A percentile compares a stretch with the other conserved stretches of the same genome.
phyloP scores from a whole-genome alignment of 148 eudicot genomes.

The Chenopodium berlandieri region DNA sequence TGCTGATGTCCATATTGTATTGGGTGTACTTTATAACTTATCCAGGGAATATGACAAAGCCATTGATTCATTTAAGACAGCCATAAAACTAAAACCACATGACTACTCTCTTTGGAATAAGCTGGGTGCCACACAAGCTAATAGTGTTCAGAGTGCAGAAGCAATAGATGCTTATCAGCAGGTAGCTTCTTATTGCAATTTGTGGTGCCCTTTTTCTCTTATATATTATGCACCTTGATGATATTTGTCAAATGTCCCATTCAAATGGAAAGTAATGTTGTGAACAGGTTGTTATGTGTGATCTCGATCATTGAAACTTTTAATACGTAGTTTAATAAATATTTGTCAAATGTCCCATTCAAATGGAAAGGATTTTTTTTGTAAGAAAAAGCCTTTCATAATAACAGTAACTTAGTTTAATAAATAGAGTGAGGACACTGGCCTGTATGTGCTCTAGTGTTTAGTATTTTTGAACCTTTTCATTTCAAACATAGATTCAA shows the following conservation, averaged over 20 bases:
- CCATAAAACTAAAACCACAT: slow-evolving; percentile 78
- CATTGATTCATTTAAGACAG: slow-evolving; percentile 78
- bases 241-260: background rate
- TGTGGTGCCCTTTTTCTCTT: background rate
- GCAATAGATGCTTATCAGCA: slow-evolving; percentile 93
- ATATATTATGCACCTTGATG: background rate
- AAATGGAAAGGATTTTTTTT: no score
- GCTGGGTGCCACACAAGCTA: slow-evolving; percentile 99
- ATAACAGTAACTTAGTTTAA: no score
- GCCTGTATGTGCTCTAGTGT: no score
- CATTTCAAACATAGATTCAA: no score
- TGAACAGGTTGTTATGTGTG: no score
- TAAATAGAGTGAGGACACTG: no score
- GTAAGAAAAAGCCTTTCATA: no score
- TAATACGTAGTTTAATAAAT: no score
- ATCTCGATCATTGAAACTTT: no score
- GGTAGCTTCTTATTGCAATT: slow-evolving; percentile 36
- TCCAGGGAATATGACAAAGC: slow-evolving; percentile 97
- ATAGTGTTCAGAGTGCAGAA: slow-evolving; percentile 93
- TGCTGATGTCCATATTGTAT: slow-evolving; percentile 92
- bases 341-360: no score
- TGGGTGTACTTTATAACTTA: slow-evolving; percentile 88
- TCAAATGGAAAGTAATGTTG: background rate
- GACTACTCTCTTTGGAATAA: slow-evolving; percentile 99
- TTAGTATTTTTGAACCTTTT: no score